Base-by-base conservation (phyloP, 257 asterid species). In the Galeopsis tetrahit region DNA sequence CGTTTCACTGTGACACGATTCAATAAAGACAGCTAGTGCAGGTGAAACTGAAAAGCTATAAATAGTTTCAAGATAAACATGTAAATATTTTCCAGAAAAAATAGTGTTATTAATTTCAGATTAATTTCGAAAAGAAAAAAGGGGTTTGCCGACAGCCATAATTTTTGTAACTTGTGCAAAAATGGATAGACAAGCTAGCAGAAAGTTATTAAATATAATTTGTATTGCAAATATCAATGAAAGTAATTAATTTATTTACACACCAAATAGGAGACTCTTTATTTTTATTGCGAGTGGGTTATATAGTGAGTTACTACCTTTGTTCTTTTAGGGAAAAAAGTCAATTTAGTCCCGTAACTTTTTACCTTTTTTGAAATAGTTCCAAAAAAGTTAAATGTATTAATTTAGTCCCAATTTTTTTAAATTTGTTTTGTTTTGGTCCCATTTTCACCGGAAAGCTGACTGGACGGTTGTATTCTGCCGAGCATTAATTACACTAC, bases 141-240 rank as follows among this genome's bases (percentile, higher is more conserved):
- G 43, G 55, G 40, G 58, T 32, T n/a, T 62, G 39, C 46, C 58
- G 61, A 58, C 8, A 40, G 67, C 66, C 5, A 61, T 55, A 17
- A 15, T 15, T 14, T 14, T 55, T 55, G 60, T 35, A 49, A 67
- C 34, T 35, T 51, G 32, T 14, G 60, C 14, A 5, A 6, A 68
- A 17, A 52, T 35, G 10, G 28, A 17, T 48, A 11, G 9, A 68
- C n/a, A 33, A 39, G 28, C n/a, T n/a, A n/a, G n/a, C 52, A 32
- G 15, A 17, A 35, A 4, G 32, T 9, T 36, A 55, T 14, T 10
- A 21, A 3, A 40, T 7, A 8, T 67, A 13, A 33, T 14, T 9
- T 33, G 15, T 68, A 2, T 68, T 11, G 63, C 59, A 34, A 68
- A 34, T 36, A 34, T 2, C 72, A 52, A 68, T 68, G 44, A 38